Percentiles rank a stretch among this genome's conserved stretches.
Evolutionary conservation across 2,329 filamentous ascomycete genomes (phyloP).

Genomic region (Ophiocordyceps unilateralis): DNA sequence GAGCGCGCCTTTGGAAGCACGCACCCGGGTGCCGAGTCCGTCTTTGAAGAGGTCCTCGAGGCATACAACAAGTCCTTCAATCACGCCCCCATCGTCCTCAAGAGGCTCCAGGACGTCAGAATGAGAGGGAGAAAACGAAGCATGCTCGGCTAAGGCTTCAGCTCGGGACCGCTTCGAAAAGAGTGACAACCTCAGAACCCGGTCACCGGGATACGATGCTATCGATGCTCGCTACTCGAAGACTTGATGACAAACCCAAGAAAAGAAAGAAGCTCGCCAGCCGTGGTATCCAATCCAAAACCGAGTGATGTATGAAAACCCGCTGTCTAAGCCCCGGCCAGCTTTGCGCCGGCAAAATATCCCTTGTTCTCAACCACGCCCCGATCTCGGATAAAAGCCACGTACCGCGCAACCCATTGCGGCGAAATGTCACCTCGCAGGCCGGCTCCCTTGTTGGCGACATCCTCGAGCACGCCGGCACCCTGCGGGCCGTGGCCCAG

Average conservation of each 20-base stretch:
- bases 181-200: too few relatives aligned
- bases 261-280: background rate
- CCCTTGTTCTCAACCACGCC: slow-evolving; percentile 98
- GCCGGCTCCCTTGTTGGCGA: slow-evolving; percentile 32
- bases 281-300: background rate
- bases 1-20: slow-evolving; percentile 91
- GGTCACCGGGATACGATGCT: background rate
- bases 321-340: slow-evolving; percentile 15
- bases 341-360: slow-evolving; percentile 76
- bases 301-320: background rate
- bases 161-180: background rate
- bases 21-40: slow-evolving; percentile 65
- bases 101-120: slow-evolving; percentile 76
- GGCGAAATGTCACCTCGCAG: slow-evolving; percentile 65
- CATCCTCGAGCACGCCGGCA: slow-evolving; percentile 55
- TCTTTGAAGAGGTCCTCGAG: slow-evolving; percentile 57
- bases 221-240: background rate
- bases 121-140: slow-evolving; percentile 91
- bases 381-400: slow-evolving; percentile 80
- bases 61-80: slow-evolving; percentile 63
- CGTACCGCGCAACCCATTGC: slow-evolving; percentile 95
- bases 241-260: background rate
- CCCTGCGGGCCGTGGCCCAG: slow-evolving; percentile 56
- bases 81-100: slow-evolving; percentile 57
- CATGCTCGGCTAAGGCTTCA: slow-evolving; percentile 58